Base-by-base conservation (phyloP, 306 rosid species). In the Cotoneaster glaucophyllus region DNA sequence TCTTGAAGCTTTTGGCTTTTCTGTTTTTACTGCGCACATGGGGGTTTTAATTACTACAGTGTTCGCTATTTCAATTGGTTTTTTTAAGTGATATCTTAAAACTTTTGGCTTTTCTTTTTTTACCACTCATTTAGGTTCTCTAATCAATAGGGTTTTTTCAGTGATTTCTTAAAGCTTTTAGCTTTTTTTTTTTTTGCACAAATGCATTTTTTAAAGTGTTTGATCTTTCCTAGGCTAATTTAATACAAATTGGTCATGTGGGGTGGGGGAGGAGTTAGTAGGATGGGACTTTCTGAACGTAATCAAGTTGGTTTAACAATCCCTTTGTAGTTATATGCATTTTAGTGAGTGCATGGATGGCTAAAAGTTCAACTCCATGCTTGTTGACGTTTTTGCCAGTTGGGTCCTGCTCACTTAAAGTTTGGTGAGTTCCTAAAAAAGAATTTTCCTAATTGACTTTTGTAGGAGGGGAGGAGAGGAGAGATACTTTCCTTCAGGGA, bases 391-490 rank as follows among this genome's bases (percentile, higher is more conserved):
- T 70, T 73, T 69, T 37, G 56, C 43, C 31, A 39, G 70, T 59
- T 80, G 77, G 65, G 82, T 48, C 76, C 78, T 9, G 22, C 6
- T 21, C 34, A 0, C n/a, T 64, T 59, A 63, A 50, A 61, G 79
- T 25, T 64, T 77, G 79, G 70, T 57, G 63, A 65, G 53, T 64
- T 72, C 67, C 64, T 77, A 9, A 39, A 50, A 50, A 41, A 18
- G 22, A 37, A 70, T 59, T 53, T 84, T 70, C 37, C 41, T 56
- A 56, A 58, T 58, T 71, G 71, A 78, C 82, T 80, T 83, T 73
- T 48, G 19, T 48, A 4, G 18, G 53, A 48, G 19, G 53, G 53
- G 19, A 48, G 54, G 53, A 28, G 54, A 43, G 18, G 56, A 8
- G 21, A 48, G 21, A 48, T 17, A 48, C 54, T 48, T 41, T 10